Base-by-base conservation (phyloP, 2,329 filamentous ascomycete genomes). In the Domatiomyces catenatus region DNA sequence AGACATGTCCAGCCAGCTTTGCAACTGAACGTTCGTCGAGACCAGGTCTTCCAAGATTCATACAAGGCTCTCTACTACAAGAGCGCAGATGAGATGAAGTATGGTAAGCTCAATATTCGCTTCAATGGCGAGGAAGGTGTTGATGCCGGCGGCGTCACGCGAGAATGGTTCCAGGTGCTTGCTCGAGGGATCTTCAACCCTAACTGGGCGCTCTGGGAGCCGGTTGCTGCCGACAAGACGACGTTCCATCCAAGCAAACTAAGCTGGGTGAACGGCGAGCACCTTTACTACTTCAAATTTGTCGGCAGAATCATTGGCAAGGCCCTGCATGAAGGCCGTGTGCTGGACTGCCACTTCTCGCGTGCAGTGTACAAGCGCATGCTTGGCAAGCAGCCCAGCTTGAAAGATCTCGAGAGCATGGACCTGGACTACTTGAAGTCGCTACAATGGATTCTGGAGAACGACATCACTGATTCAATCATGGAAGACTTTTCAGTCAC, bases 381-480 rank as follows among this genome's bases (percentile, higher is more conserved):
- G 57, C 79, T 98, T 24, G 86, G 92, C 64, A 94, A 93, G 66
- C 80, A 86, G 2, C 90, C 96, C 42, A 95, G 89, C 7, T 84
- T 98, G 67, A 98, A 98, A 72, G 92, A 98, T 62, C 96, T 98
- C 88, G 92, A 98, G 68, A 95, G 89, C 19, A 84, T 98, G 54
- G 92, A 98, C 66, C 82, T 94, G 2, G 90, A 98, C 62, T 98
- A 98, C 71, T 95, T 96, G 79, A 98, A 96, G 68, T 96, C 90
- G 12, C 76, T 98, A 19, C 80, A 92, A 54, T 98, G 93, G 93
- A 96, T 98, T 81, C 75, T 96, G 52, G 86, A 94, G 64, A 96
- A 98, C 62, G 90, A 98, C 64, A 98, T 98, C 60, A 94, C 89
- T 3, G 92, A 96, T 62, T 88, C 96, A 62, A 92, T 96, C 61